A percentile compares a stretch with the other conserved stretches of the same genome.
Evolutionary conservation across 345 rosid genomes (phyloP).

Genomic region (Salix suchowensis): DNA sequence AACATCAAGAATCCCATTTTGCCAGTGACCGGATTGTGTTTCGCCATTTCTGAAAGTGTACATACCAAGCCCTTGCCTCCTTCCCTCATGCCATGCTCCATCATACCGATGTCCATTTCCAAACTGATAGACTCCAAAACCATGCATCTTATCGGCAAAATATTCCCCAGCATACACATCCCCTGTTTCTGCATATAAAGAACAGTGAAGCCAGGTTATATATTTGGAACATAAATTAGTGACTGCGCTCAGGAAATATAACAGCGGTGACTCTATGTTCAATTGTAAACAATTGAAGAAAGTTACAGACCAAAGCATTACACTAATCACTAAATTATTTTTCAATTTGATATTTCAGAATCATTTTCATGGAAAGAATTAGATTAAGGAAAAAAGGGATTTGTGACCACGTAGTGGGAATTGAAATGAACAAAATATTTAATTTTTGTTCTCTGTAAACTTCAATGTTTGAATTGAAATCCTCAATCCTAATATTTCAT

Average conservation of each 20-base stretch:
- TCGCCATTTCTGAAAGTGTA: constrained; percentile 77
- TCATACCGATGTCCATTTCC: constrained; percentile 73
- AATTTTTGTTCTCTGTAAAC: not conserved
- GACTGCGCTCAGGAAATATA: not conserved
- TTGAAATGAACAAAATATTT: not conserved
- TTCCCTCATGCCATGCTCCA: constrained; percentile 93
- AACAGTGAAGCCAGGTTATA: constrained; percentile 4
- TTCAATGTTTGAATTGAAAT: not conserved
- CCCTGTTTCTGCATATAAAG: constrained; percentile 51
- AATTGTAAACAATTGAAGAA: not conserved
- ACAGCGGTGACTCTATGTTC: not conserved
- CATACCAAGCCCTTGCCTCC: constrained; percentile 81
- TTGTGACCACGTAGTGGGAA: not conserved
- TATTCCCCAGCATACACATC: constrained; percentile 77
- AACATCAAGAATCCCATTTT: constrained; percentile 45
- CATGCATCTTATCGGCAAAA: constrained; percentile 83
- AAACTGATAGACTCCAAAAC: constrained; percentile 73
- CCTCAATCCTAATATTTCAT: no score
- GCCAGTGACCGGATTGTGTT: constrained; percentile 75
- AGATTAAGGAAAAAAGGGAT: not conserved
- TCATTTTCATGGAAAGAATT: not conserved
- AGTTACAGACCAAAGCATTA: not conserved
- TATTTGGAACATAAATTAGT: not conserved
- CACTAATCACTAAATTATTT: not conserved
- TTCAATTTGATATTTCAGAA: not conserved